These are phyloP conservation scores for Boletus eberwhitei DNA, from an alignment of 768 basidiomycete species.

Conservation along the genomic window DNA sequence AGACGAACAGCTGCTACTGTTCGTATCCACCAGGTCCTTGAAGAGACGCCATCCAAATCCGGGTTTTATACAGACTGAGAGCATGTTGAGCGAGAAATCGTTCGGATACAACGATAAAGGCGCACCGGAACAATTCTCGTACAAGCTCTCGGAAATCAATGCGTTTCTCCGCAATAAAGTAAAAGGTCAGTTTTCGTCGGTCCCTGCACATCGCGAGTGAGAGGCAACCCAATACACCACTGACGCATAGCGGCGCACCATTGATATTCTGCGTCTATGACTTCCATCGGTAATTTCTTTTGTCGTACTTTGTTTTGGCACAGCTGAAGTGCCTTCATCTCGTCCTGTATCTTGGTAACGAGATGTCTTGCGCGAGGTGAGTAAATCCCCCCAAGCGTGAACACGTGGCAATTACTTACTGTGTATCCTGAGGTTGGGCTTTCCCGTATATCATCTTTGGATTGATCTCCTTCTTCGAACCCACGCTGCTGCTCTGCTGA, in stretches of 20 bases:
- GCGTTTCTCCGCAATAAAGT: constrained; percentile 93
- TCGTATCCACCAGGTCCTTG: constrained; percentile 47
- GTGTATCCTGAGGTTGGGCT: constrained; percentile 77
- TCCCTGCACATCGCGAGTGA: constrained; percentile 55
- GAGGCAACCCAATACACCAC: background rate
- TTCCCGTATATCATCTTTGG: constrained; percentile 97
- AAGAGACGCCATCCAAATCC: constrained; percentile 93
- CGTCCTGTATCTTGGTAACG: constrained; percentile 82
- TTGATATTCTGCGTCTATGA: constrained; percentile 97
- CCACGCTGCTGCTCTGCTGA: constrained; percentile 25
- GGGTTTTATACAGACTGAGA: constrained; percentile 80
- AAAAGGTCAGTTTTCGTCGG: constrained; percentile 96
- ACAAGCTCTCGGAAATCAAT: constrained; percentile 97
- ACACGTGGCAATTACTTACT: constrained; percentile 41
- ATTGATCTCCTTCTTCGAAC: constrained; percentile 85
- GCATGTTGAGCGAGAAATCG: constrained; percentile 1
- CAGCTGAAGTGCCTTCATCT: constrained; percentile 85
- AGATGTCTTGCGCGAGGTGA: constrained; percentile 56
- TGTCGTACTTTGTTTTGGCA: constrained; percentile 91
- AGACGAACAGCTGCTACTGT: constrained; percentile 32
- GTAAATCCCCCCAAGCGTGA: background rate
- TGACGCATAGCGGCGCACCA: constrained; percentile 53
- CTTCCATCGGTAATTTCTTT: constrained; percentile 97
- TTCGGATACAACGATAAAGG: background rate
- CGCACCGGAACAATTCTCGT: constrained; percentile 84